Base-by-base conservation (phyloP, 1,284 basidiomycete species). In the Tilletia horrida region DNA sequence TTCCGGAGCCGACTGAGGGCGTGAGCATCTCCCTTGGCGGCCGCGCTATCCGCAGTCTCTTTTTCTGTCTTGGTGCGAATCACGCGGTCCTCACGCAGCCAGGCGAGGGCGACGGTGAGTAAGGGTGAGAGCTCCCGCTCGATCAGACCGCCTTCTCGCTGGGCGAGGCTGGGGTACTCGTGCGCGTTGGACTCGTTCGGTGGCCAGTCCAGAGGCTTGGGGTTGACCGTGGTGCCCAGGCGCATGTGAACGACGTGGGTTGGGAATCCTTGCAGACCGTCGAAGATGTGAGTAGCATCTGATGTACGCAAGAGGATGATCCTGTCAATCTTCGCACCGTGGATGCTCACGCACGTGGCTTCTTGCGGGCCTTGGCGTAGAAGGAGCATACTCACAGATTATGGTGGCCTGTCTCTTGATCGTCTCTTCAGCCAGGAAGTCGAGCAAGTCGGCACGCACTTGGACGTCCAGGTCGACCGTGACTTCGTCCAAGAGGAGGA, bases 391-490 rank as follows among this genome's bases (percentile, higher is more conserved):
- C 89, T 74, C 79, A 89, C 92, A 98, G 64, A 98, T 84, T 68
- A 98, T 91, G 3, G 95, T 97, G 2, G 94, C 91, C 0, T 88
- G 88, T 25, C 96, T 87, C 14, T 84, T 82, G 72, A 90, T 87
- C 71, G 91, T 91, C 79, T 99, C 96, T 23, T 86, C 83, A 72
- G 89, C 89, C 52, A 99, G 86, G 83, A 97, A 98, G 21, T 85
- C 87, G 73, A 99, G 87, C 25, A 99, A 85, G 71, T 96, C 91
- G 64, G 91, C 88, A 59, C 96, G 89, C 52, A 99, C 96, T 47
- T 97, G 87, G 6, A 97, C 94, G 76, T 99, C 96, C n/a, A 99
- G 85, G 82, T 99, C 96, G 42, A 98, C 96, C 0, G 95, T 98
- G 64, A 97, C 93, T 85, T 99, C 96, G 79, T 98, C 95, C 8